Percentiles rank a stretch among this genome's conserved stretches.
Conservation (phyloP, 768 basidiomycete genomes). For the Lepiota venenata region DNA sequence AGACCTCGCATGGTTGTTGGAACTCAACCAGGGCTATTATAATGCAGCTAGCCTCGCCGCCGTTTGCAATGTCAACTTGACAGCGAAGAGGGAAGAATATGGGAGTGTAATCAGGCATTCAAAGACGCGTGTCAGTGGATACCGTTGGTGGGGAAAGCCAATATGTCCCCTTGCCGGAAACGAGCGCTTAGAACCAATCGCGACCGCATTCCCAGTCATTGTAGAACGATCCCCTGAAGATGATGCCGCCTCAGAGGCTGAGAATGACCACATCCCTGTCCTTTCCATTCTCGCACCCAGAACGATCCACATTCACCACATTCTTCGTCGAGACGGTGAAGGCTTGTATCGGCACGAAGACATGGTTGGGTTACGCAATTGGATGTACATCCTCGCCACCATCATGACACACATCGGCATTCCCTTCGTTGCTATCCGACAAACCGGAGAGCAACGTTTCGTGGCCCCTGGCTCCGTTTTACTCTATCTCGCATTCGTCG, state of each 20-base stretch:
- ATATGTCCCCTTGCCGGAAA: background rate
- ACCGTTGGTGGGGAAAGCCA: background rate
- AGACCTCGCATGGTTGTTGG: background rate
- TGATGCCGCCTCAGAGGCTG: background rate
- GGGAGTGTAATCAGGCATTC: too few species aligned
- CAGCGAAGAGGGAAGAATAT: background rate
- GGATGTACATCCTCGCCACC: background rate
- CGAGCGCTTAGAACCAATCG: background rate
- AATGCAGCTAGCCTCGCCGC: background rate
- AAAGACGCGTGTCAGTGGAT: background rate
- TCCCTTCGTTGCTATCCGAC: background rate
- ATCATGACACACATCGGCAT: background rate
- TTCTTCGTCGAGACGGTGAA: background rate
- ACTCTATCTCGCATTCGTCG: background rate
- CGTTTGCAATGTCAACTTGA: background rate
- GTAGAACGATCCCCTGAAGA: background rate
- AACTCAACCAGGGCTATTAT: background rate
- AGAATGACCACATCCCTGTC: background rate
- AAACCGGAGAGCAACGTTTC: background rate
- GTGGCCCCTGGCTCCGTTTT: background rate
- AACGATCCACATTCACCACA: background rate
- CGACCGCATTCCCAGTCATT: background rate
- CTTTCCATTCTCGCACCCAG: background rate
- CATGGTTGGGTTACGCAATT: background rate
- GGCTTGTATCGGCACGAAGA: background rate